Evolutionary conservation across 768 basidiomycete genomes (phyloP), one percentile per base, ranked within the genome.

Genomic region (Boletus rubropictus): DNA sequence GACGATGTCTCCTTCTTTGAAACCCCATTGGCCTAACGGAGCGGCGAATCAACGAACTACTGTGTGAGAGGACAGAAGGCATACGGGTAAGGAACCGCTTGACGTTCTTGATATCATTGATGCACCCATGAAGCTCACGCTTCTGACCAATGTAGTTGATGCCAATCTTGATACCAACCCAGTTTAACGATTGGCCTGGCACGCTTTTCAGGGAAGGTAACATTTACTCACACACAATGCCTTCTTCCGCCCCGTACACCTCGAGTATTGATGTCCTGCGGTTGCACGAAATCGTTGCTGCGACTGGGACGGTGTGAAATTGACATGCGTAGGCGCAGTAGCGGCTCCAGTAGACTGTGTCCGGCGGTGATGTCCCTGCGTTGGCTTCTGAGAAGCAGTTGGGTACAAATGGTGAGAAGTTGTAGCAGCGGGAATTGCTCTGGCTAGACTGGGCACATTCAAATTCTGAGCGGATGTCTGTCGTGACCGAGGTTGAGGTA

Each of bases 91-190:
- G 69, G 69, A 90, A 91, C 27, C 72, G 72, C 39, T 77, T 74
- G 38, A 91, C 76, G 54, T 84, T 82, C 48, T 71, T 72, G 4
- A 84, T 84, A 60, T 94, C 91, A 52, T 92, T 92, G 57, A 90
- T 75, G 56, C 90, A 92, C 6, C 90, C 90, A 0, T 70, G 70
- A 12, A 92, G 75, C 50, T 77, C 79, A 45, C 80, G 75, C 3
- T 61, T 59, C 39, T 85, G 80, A 0, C 87, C 86, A 10, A 56
- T 58, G 59, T 92, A 92, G 59, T 86, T 86, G 54, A 91, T 85
- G 1, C 88, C 89, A 60, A 92, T 87, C 82, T 84, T 53, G 3
- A 29, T 11, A 48, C 21, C 40, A 45, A 38, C 21, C 12, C 49
- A 35, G 28, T 37, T 33, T n/a, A 35, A 29, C 8, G 24, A 28